Evolutionary conservation across 345 rosid species (phyloP), one percentile per base, ranked within the genome.

Genomic region (Brassica incana): DNA sequence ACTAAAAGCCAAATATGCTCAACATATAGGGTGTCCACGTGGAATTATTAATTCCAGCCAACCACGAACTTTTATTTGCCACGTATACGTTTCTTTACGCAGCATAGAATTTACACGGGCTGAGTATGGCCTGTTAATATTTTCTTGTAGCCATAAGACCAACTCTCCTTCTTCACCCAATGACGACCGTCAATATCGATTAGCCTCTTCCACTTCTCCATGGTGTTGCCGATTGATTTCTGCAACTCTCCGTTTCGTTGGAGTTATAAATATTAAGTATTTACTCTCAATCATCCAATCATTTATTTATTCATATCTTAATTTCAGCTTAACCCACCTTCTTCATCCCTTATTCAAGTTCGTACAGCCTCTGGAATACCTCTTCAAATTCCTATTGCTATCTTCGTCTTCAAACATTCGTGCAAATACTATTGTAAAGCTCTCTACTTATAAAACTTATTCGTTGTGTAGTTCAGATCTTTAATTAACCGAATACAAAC

Each of bases 401-500:
- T 45, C n/a, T 45, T 45, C 54, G 12, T 12, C 54, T 45, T 45
- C 14, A 43, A 43, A 43, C 2, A 3, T 43, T 43, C 50, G 2
- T 43, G 50, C 50, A 43, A 43, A 10, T 43, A 11, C 11, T 43
- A 43, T 43, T 10, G 50, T 43, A 43, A 43, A 9, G 14, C 48
- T 40, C 50, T 10, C 50, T 43, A 12, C 50, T 43, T 43, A 43
- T 43, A 43, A 32, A 43, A 43, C 14, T 43, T 43, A 43, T 43
- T 43, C 50, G 14, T 43, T 43, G 50, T 2, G 50, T 43, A 43
- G 50, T 43, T 43, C 10, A 4, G 50, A 43, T 43, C 50, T 7
- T 38, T 38, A 2, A 38, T 8, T 38, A 32, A 32, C 35, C 2
- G 43, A 38, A 43, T 43, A 43, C 14, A 43, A 11, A 71, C 98